A percentile compares a stretch with the other conserved stretches of the same genome.
Evolutionary conservation across 352 stramenopile genomes (phyloP).

Genomic region (Phytophthora cryptogea): DNA sequence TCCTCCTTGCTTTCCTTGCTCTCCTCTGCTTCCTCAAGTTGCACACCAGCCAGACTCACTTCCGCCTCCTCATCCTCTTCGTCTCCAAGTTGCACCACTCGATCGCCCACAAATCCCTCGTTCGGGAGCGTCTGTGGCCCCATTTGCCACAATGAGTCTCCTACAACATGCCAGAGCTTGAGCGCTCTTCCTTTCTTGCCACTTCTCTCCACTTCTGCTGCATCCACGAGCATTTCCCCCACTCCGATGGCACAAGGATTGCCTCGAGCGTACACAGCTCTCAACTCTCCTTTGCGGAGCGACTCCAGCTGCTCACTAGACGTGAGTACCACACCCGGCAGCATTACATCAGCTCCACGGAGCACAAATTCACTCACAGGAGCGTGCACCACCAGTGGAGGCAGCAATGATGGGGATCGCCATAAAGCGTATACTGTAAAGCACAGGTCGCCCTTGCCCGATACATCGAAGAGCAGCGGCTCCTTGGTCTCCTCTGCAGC

Average conservation of each 20-base stretch:
- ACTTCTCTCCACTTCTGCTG: constrained; percentile 47
- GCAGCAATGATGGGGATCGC: constrained; percentile 51
- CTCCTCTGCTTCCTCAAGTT: constrained; percentile 38
- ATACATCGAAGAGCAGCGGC: constrained; percentile 73
- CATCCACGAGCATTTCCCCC: constrained; percentile 77
- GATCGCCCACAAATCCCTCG: constrained; percentile 56
- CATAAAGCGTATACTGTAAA: constrained; percentile 79
- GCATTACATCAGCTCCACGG: constrained; percentile 83
- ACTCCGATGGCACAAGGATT: constrained; percentile 82
- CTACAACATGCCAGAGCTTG: constrained; percentile 70
- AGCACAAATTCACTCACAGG: constrained; percentile 84
- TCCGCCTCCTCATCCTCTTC: constrained; percentile 29
- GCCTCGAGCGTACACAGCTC: constrained; percentile 68
- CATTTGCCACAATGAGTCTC: constrained; percentile 80
- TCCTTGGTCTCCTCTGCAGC: constrained; percentile 57
- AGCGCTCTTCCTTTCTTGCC: constrained; percentile 76
- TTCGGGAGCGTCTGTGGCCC: constrained; percentile 71
- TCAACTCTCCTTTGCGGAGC: constrained; percentile 69
- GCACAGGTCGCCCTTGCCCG: constrained; percentile 70
- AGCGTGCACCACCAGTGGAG: constrained; percentile 66
- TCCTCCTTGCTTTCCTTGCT: constrained; percentile 14
- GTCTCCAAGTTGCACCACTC: constrained; percentile 43
- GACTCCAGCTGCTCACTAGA: constrained; percentile 51
- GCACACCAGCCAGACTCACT: constrained; percentile 38
- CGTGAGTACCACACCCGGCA: constrained; percentile 77